A percentile compares a stretch with the other conserved stretches of the same genome.
Evolutionary conservation across 352 stramenopile genomes (phyloP).

Genomic region (Globisporangium paroecandrum): DNA sequence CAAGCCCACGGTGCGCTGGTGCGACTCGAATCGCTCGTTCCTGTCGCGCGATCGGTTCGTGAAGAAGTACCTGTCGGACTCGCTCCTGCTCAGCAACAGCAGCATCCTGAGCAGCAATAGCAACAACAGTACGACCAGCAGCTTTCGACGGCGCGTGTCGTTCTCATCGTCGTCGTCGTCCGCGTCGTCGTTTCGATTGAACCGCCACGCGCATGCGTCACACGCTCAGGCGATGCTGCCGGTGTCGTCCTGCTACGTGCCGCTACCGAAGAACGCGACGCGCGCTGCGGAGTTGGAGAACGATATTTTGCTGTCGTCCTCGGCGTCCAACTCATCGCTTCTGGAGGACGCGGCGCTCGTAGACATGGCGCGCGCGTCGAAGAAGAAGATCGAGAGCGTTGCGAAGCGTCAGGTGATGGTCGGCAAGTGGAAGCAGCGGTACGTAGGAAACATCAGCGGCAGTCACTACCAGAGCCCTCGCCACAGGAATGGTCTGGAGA

Average conservation of each 20-base stretch:
- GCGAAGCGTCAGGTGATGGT: slow-evolving; percentile 43
- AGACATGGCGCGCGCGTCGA: slow-evolving; percentile 30
- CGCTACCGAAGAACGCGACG: slow-evolving; percentile 2
- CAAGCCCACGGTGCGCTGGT: slow-evolving; percentile 4
- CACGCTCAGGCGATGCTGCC: not conserved
- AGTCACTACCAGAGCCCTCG: not conserved
- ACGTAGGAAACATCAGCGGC: slow-evolving; percentile 23
- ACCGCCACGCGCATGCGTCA: not conserved
- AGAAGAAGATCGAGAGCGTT: slow-evolving; percentile 40
- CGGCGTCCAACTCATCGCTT: slow-evolving; percentile 27
- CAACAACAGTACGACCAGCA: not conserved
- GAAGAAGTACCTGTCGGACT: slow-evolving; percentile 12
- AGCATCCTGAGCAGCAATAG: not conserved
- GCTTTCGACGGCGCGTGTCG: not conserved
- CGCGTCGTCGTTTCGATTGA: slow-evolving; percentile 1
- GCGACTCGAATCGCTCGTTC: slow-evolving; percentile 12
- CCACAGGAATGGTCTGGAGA: not conserved
- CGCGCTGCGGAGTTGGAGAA: slow-evolving; percentile 24
- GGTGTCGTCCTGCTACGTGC: slow-evolving; percentile 13
- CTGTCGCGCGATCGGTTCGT: slow-evolving; percentile 14
- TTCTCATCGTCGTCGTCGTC: slow-evolving; percentile 9
- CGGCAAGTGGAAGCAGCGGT: slow-evolving; percentile 43
- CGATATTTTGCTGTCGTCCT: slow-evolving; percentile 29
- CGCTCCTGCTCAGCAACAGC: slow-evolving; percentile 13
- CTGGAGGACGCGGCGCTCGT: slow-evolving; percentile 35